These are phyloP conservation scores for Scheffersomyces segobiensis DNA, from an alignment of 1,139 yeast species.

Conservation along the genomic window DNA sequence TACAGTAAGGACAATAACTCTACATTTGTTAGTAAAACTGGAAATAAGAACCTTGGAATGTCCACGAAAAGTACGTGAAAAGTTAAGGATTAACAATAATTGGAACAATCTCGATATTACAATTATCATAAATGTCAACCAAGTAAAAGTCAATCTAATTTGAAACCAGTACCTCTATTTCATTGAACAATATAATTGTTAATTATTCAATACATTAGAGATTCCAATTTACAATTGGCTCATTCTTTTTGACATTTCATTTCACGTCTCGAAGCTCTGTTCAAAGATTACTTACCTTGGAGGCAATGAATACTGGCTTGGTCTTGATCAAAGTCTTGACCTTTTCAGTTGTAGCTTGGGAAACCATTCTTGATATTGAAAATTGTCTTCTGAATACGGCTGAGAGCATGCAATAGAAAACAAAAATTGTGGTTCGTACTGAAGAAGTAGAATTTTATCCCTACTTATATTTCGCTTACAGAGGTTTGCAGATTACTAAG, in stretches of 20 bases:
- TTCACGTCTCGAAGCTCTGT: no score
- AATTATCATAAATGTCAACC: no score
- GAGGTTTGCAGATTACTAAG: neutral
- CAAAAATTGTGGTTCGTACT: neutral
- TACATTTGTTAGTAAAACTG: slow-evolving; percentile 3
- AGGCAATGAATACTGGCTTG: slow-evolving; percentile 79
- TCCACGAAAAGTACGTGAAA: no score
- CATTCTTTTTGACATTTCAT: neutral
- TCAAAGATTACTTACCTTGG: slow-evolving; percentile 49
- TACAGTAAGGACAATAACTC: slow-evolving; percentile 70
- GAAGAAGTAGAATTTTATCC: neutral
- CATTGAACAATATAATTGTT: no score
- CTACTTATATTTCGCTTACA: neutral
- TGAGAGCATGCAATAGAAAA: neutral
- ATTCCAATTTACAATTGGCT: neutral
- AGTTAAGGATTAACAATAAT: no score
- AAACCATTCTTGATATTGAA: slow-evolving; percentile 21
- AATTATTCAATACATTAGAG: no score
- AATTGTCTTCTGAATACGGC: slow-evolving; percentile 11
- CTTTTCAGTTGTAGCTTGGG: slow-evolving; percentile 53
- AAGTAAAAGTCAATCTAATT: no score
- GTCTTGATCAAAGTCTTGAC: slow-evolving; percentile 65
- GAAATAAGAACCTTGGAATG: no score
- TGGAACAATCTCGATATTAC: no score
- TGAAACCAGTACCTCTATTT: no score